These are phyloP conservation scores for Penicillium vulpinum DNA, from an alignment of 2,329 filamentous ascomycete species.

Conservation along the genomic window DNA sequence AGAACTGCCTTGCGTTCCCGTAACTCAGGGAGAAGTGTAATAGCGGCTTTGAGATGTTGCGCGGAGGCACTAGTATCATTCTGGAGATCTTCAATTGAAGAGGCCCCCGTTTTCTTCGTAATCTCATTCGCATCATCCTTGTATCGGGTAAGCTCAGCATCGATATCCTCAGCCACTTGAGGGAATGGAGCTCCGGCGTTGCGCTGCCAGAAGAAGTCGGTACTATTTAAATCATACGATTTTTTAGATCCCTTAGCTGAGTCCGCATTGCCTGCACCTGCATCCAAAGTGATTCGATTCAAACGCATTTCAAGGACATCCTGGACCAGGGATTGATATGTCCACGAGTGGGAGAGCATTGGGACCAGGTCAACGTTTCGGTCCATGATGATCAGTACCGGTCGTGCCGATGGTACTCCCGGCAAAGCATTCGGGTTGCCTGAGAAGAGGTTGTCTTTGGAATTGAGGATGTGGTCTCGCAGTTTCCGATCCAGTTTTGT, in stretches of 20 bases:
- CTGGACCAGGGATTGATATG: slow-evolving; percentile 80
- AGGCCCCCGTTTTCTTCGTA: slow-evolving; percentile 91
- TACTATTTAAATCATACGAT: slow-evolving; percentile 83
- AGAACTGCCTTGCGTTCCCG: slow-evolving; percentile 88
- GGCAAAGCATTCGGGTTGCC: slow-evolving; percentile 59
- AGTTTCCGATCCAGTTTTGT: slow-evolving; percentile 93
- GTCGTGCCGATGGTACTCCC: slow-evolving; percentile 70
- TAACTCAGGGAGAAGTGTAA: slow-evolving; percentile 87
- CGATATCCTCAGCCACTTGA: slow-evolving; percentile 94
- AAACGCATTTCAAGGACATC: slow-evolving; percentile 77
- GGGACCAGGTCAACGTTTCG: slow-evolving; percentile 93
- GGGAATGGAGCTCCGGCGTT: slow-evolving; percentile 91
- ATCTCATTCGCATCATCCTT: slow-evolving; percentile 94
- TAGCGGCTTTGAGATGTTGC: slow-evolving; percentile 92
- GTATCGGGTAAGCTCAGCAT: slow-evolving; percentile 88
- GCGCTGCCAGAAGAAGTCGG: slow-evolving; percentile 94
- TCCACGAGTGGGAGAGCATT: slow-evolving; percentile 98
- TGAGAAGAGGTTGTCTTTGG: slow-evolving; percentile 95
- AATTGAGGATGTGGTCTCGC: slow-evolving; percentile 93
- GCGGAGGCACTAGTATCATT: slow-evolving; percentile 86
- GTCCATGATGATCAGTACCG: slow-evolving; percentile 90
- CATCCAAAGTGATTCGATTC: slow-evolving; percentile 92
- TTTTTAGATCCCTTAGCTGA: slow-evolving; percentile 77
- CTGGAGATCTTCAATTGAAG: slow-evolving; percentile 87
- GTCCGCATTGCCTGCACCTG: slow-evolving; percentile 73